Base-by-base conservation (phyloP, 2,329 filamentous ascomycete species). In the Microcyclosporella mali region DNA sequence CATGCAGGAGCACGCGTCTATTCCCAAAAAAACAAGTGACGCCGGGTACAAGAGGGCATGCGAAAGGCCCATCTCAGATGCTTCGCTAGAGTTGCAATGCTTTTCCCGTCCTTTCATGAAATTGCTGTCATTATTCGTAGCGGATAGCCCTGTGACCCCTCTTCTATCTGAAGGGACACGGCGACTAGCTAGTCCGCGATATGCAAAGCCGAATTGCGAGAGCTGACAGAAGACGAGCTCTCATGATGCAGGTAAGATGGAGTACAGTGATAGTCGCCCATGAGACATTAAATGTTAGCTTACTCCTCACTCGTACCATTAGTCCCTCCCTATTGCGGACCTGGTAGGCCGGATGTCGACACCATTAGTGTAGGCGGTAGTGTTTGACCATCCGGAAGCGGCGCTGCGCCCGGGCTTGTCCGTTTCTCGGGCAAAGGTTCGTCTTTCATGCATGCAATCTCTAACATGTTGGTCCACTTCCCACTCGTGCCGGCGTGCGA, bases 391-490 rank as follows among this genome's bases (percentile, higher is more conserved):
- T 11, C 27, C 7, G 40, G 15, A 15, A 38, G 25, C 14, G 21
- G 31, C 11, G 33, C 32, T 6, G 36, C 37, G 10, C 41, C 25
- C 6, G 31, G 42, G 33, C 36, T 40, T 12, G 27, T 49, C 8
- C 58, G 51, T 48, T 57, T 59, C 52, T 69, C 67, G 37, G 73
- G 75, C 21, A 79, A 74, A 41, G 80, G 78, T 58, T 95, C 88
- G 62, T 94, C 89, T 65, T 89, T 81, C 87, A 97, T 94, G 69
- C 92, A 98, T 4, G 89, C 88, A 61, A 88, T 94, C 64, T 98
- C 92, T 27, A 98, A 74, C 76, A 95, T 89, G 66, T 97, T 97
- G 10, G 92, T 98, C 92, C 92, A 98, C 67, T 97, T 97, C 25
- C 92, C 92, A 66, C 88, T 95, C 1, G 88, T 90, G 28, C 92